These are phyloP conservation scores for Diaporthe sp. DNA, from an alignment of 2,329 filamentous ascomycete species.

Conservation along the genomic window DNA sequence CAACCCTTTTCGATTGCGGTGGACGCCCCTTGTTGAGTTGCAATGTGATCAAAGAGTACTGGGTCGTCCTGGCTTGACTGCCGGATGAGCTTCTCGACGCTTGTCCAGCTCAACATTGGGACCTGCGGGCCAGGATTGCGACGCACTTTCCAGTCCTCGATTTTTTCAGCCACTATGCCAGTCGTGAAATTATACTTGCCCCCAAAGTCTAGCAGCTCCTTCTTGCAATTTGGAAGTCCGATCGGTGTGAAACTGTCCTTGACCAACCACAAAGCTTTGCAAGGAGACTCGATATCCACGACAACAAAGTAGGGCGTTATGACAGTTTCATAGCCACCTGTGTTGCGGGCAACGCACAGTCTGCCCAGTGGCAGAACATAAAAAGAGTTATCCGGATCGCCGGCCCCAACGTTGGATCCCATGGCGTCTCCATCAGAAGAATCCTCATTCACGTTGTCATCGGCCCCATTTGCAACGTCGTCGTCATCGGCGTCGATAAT, in stretches of 20 bases:
- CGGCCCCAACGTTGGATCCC: background rate
- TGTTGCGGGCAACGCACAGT: background rate
- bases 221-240: background rate
- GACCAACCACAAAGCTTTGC: conserved; percentile 17
- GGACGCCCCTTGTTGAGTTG: too few species aligned
- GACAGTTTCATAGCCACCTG: background rate
- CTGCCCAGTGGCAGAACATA: conserved; percentile 34
- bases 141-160: background rate
- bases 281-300: background rate
- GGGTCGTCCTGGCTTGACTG: too few species aligned
- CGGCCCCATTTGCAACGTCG: too few species aligned
- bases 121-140: background rate
- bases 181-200: background rate
- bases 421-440: background rate
- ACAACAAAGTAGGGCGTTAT: background rate
- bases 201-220: background rate
- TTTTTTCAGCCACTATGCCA: conserved; percentile 12
- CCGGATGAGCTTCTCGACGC: background rate
- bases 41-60: background rate
- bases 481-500: background rate
- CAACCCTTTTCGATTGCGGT: conserved; percentile 26
- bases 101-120: background rate
- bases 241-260: background rate
- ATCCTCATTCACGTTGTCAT: background rate
- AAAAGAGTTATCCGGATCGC: background rate